phyloP scores from a whole-genome alignment of 1,284 basidiomycete genomes.

The Gymnopus androsaceus region DNA sequence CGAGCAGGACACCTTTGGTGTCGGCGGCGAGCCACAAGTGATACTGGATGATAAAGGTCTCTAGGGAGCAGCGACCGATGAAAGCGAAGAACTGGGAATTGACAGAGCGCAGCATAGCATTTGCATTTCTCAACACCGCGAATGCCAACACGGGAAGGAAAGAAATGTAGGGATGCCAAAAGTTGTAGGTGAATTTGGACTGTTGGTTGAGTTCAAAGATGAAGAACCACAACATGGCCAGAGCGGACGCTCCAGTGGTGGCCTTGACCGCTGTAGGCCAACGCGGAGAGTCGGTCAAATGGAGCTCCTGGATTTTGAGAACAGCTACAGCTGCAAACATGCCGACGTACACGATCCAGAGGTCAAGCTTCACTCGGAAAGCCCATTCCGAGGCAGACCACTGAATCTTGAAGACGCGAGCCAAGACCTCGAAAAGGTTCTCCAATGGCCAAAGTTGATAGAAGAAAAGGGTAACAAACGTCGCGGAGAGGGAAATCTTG shows the following conservation, averaged over 20 bases:
- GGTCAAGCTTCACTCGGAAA: slow-evolving; percentile 85
- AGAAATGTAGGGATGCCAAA: slow-evolving; percentile 83
- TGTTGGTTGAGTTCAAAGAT: slow-evolving; percentile 76
- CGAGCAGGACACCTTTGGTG: slow-evolving; percentile 80
- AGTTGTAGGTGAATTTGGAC: slow-evolving; percentile 84
- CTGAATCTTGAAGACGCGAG: slow-evolving; percentile 66
- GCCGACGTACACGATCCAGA: slow-evolving; percentile 85
- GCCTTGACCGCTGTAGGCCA: slow-evolving; percentile 60
- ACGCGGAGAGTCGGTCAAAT: slow-evolving; percentile 66
- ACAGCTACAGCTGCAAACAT: slow-evolving; percentile 77
- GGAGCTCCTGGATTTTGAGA: slow-evolving; percentile 76
- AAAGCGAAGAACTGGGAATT: slow-evolving; percentile 75
- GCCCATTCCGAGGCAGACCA: slow-evolving; percentile 87
- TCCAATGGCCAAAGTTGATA: slow-evolving; percentile 64
- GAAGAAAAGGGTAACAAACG: slow-evolving; percentile 67
- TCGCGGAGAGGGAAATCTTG: slow-evolving; percentile 72
- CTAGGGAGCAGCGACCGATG: slow-evolving; percentile 81
- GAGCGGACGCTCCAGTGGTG: slow-evolving; percentile 48
- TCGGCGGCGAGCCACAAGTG: slow-evolving; percentile 89
- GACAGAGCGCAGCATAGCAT: slow-evolving; percentile 64
- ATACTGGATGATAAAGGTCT: slow-evolving; percentile 88
- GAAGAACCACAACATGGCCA: slow-evolving; percentile 77
- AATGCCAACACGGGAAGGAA: slow-evolving; percentile 79
- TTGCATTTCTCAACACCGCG: slow-evolving; percentile 77
- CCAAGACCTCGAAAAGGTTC: slow-evolving; percentile 63